phyloP scores from a whole-genome alignment of 345 rosid species.

The Moricandia arvensis region DNA sequence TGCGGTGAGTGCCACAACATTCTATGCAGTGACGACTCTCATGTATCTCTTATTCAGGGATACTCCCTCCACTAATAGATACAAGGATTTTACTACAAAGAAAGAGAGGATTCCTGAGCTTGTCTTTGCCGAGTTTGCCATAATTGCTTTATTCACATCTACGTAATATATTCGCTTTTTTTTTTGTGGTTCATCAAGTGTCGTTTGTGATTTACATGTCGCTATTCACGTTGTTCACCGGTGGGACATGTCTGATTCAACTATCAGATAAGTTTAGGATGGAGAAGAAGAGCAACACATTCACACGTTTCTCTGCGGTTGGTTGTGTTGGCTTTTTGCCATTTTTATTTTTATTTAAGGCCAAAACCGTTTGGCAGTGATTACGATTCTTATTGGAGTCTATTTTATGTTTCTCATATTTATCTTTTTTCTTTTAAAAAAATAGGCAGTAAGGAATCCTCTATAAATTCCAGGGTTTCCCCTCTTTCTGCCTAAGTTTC shows the following conservation, averaged over 20 bases:
- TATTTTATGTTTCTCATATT: background rate
- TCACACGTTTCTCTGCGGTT: background rate
- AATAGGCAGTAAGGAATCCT: background rate
- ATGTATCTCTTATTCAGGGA: constrained; percentile 4
- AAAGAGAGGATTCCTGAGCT: background rate
- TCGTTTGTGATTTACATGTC: background rate
- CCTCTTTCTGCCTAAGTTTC: background rate
- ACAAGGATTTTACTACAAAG: background rate
- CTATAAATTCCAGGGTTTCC: background rate
- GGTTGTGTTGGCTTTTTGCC: background rate
- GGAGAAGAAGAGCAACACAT: background rate
- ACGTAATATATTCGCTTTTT: background rate
- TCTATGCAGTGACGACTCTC: constrained; percentile 11
- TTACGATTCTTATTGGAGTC: background rate
- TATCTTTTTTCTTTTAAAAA: background rate
- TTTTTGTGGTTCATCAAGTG: background rate
- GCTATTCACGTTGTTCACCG: background rate
- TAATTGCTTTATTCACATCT: background rate
- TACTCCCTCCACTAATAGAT: background rate
- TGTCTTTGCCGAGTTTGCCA: background rate
- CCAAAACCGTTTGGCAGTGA: background rate
- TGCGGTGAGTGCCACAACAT: constrained; percentile 18
- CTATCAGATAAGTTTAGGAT: background rate
- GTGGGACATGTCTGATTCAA: background rate
- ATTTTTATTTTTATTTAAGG: background rate